Evolutionary conservation across 2,329 filamentous ascomycete genomes (phyloP), one percentile per base, ranked within the genome.

Genomic region (Ramularia endophylla): DNA sequence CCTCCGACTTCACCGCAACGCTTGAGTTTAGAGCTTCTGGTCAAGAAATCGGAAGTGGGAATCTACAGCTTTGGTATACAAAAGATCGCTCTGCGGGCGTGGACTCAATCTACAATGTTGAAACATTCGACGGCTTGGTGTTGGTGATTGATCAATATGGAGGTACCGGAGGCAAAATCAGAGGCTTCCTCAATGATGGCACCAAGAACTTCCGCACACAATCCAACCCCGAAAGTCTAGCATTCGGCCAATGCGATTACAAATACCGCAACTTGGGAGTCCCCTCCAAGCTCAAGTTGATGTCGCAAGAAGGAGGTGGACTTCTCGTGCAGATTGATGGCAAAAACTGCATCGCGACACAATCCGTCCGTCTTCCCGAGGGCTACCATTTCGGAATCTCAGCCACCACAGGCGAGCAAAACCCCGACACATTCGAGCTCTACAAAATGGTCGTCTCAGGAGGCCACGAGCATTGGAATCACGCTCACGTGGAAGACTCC

Each of bases 161-260:
- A 40, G 83, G 87, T 52, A 70, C 71, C 43, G 81, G 80, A 38
- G 92, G 92, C 52, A 88, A 83, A 66, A 74, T 98, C 50, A 78
- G 92, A 44, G 92, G 85, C 13, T 98, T 97, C 70, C 70, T 98
- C 52, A 98, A 97, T 67, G 92, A 97, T 63, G 90, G 89, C 36
- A 78, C 72, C 27, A 81, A 77, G 52, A 86, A 94, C 63, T 95
- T 83, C 71, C 81, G 80, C 58, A 73, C 74, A 42, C 83, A 89
- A 54, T 74, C 80, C 52, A 83, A 78, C 56, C 80, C 95, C 12
- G 89, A 95, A 66, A 81, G 78, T 54, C 74, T 95, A 38, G 85
- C 90, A 12, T 98, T 98, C 62, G 92, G 88, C 11, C 87, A 95
- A 67, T 98, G 92, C 72, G 78, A 83, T 57, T 92, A 92, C 63